phyloP scores from a whole-genome alignment of 805 yeast species.

The Metschnikowia shivogae region DNA sequence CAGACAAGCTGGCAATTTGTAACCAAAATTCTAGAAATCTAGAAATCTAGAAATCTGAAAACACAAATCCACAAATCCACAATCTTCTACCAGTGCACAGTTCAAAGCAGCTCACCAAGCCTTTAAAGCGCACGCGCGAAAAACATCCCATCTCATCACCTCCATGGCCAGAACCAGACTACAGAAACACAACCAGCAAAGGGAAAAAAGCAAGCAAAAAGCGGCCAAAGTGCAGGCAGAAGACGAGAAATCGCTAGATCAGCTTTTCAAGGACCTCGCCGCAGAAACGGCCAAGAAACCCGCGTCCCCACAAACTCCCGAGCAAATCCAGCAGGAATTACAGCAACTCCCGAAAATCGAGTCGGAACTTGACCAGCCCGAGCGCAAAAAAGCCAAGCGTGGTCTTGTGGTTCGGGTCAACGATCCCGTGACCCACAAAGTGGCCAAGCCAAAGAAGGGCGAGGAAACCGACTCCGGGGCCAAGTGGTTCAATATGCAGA shows the following conservation, averaged over 20 bases:
- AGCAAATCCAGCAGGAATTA: constrained; percentile 31
- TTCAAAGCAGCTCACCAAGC: too few species aligned
- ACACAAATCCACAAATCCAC: too few species aligned
- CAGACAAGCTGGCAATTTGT: too few species aligned
- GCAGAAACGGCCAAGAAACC: constrained; percentile 19
- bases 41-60: too few species aligned
- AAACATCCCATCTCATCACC: constrained; percentile 3
- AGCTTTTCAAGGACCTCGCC: constrained; percentile 28
- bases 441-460: constrained; percentile 11
- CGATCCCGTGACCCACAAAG: constrained; percentile 23
- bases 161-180: constrained; percentile 1
- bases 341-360: constrained; percentile 40
- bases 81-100: too few species aligned
- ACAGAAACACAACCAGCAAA: constrained; percentile 14
- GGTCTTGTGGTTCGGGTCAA: constrained; percentile 29
- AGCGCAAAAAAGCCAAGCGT: constrained; percentile 5
- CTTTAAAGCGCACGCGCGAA: neutral
- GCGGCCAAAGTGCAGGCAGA: neutral
- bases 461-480: constrained; percentile 16
- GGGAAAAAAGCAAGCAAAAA: constrained; percentile 18
- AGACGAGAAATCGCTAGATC: constrained; percentile 25
- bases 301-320: constrained; percentile 18
- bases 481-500: constrained; percentile 19
- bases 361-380: constrained; percentile 24
- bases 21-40: too few species aligned